These are phyloP conservation scores for Sclerotinia trifoliorum DNA, from an alignment of 2,329 filamentous ascomycete genomes.

Conservation along the genomic window DNA sequence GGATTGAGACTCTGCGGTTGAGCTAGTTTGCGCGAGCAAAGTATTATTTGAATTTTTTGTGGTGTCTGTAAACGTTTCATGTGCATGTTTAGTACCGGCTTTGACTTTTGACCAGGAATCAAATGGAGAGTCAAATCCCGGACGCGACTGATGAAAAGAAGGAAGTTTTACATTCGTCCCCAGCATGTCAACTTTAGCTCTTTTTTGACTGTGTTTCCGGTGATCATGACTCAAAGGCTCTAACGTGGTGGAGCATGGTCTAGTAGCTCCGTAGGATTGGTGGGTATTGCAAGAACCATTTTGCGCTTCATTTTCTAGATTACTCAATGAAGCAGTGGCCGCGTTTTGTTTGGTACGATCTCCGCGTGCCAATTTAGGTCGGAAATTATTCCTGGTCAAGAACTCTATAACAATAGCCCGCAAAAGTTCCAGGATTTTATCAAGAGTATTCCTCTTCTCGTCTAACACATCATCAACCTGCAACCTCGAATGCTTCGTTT, in stretches of 20 bases:
- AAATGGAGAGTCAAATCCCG: conserved; percentile 39
- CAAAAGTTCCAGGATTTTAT: conserved; percentile 63
- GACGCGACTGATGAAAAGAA: conserved; percentile 27
- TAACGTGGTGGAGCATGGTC: background rate
- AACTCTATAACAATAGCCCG: conserved; percentile 70
- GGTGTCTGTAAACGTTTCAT: background rate
- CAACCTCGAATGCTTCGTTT: background rate
- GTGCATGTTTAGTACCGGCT: conserved; percentile 31
- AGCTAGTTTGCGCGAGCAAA: background rate
- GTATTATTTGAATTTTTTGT: background rate
- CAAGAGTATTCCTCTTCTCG: conserved; percentile 44
- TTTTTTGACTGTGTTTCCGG: background rate
- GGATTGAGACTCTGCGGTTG: background rate
- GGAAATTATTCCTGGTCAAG: conserved; percentile 68
- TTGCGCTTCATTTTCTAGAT: background rate
- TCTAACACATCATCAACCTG: conserved; percentile 47
- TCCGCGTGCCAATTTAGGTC: conserved; percentile 26
- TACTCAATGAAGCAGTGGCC: background rate
- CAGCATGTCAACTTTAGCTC: conserved; percentile 23
- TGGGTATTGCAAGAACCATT: background rate
- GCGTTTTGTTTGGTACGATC: background rate
- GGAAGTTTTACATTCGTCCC: conserved; percentile 34
- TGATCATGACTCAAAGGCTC: background rate
- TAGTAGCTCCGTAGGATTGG: background rate
- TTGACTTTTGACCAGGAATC: conserved; percentile 44